These are phyloP conservation scores for Starmerella asiatica DNA, from an alignment of 805 yeast genomes.

Conservation along the genomic window DNA sequence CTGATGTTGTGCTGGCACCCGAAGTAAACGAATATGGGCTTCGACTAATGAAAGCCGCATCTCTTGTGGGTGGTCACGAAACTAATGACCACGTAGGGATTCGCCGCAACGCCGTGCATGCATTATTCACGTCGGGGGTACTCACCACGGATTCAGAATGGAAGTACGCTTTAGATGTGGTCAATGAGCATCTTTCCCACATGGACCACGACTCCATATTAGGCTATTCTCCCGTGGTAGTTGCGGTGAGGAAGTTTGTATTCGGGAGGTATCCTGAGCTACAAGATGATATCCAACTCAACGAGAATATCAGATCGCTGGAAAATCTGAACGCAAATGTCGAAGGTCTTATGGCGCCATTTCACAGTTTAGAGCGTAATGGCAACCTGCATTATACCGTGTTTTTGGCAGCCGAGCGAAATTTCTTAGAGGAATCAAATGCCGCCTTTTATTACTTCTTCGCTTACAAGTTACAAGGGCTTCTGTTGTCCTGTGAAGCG, in stretches of 20 bases:
- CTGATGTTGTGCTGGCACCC: too few relatives aligned
- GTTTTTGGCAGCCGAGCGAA: neutral
- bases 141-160: neutral
- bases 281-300: neutral
- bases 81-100: too few relatives aligned
- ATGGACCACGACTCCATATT: neutral
- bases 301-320: neutral
- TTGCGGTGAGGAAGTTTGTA: neutral
- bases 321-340: slow-evolving; percentile 5
- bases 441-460: slow-evolving; percentile 8
- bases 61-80: too few relatives aligned
- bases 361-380: neutral
- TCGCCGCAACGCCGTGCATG: too few relatives aligned
- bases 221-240: slow-evolving; percentile 1
- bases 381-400: too few relatives aligned
- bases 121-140: too few relatives aligned
- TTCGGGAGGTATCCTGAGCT: slow-evolving; percentile 8
- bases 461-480: slow-evolving; percentile 8
- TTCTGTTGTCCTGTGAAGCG: too few relatives aligned
- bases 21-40: too few relatives aligned
- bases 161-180: neutral
- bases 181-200: neutral
- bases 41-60: too few relatives aligned
- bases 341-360: neutral
- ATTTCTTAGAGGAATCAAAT: slow-evolving; percentile 1